A percentile compares a stretch with the other conserved stretches of the same genome.
These are phyloP conservation scores for Orbilia javanica DNA, from an alignment of 2,329 filamentous ascomycete genomes.

Conservation along the genomic window DNA sequence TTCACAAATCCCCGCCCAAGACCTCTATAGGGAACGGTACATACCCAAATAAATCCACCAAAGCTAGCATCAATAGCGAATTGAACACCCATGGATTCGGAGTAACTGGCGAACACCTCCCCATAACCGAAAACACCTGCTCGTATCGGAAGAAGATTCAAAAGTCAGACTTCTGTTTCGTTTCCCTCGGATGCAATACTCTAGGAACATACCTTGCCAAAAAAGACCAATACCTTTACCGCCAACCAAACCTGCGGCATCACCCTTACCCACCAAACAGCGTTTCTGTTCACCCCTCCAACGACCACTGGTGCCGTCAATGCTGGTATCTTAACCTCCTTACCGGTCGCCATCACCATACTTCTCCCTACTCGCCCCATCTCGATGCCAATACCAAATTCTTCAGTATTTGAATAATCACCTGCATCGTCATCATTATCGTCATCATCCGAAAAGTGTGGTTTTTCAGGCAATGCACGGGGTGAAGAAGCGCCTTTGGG, in stretches of 20 bases:
- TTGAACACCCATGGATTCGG: slow-evolving; percentile 56
- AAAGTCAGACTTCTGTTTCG: neutral
- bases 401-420: neutral
- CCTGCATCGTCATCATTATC: slow-evolving; percentile 1
- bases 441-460: slow-evolving; percentile 6
- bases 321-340: slow-evolving; percentile 26
- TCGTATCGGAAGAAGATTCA: neutral
- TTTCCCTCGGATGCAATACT: neutral
- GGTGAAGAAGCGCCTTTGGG: slow-evolving; percentile 31
- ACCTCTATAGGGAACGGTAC: neutral
- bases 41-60: slow-evolving; percentile 56
- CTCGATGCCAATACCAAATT: neutral
- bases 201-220: slow-evolving; percentile 36
- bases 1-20: neutral
- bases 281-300: neutral
- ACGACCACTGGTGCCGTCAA: slow-evolving; percentile 28
- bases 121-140: slow-evolving; percentile 49
- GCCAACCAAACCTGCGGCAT: slow-evolving; percentile 50
- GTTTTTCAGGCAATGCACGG: neutral
- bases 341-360: slow-evolving; percentile 38
- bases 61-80: slow-evolving; percentile 46
- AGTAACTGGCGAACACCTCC: slow-evolving; percentile 44
- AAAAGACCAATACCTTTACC: slow-evolving; percentile 42
- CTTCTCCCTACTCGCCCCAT: slow-evolving; percentile 17
- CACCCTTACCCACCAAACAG: slow-evolving; percentile 26